Percentiles rank a stretch among this genome's conserved stretches.
Conservation (phyloP, 2,329 filamentous ascomycete species). For the Hawksworthiomyces lignivorus region DNA sequence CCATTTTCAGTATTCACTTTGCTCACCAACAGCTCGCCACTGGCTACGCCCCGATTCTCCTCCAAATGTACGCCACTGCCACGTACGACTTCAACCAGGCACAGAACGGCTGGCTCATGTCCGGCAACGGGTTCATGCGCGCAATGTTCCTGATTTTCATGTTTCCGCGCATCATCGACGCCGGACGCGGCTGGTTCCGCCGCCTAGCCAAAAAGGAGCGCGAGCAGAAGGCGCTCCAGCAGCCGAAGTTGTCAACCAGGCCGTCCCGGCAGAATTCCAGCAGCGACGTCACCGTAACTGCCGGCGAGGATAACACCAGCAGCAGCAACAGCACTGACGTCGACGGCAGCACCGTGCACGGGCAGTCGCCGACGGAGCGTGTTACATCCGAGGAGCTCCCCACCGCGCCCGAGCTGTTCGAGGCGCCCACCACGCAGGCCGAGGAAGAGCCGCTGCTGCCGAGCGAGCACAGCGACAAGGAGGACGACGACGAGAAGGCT, state of each 20-base stretch:
- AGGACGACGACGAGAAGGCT: constrained; percentile 29
- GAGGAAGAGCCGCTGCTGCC: constrained; percentile 37
- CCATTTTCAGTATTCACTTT: background rate
- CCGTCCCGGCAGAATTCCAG: background rate
- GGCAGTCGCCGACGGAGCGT: too few relatives aligned
- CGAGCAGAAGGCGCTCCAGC: background rate
- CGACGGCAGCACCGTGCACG: background rate
- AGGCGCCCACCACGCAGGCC: constrained; percentile 30
- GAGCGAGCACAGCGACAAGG: background rate
- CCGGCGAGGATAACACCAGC: background rate
- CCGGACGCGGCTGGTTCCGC: constrained; percentile 22
- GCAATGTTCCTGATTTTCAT: constrained; percentile 47
- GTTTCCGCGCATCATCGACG: constrained; percentile 43
- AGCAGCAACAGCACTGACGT: background rate
- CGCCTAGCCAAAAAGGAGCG: constrained; percentile 1
- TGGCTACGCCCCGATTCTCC: constrained; percentile 56
- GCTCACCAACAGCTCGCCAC: constrained; percentile 44
- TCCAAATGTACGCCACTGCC: constrained; percentile 52
- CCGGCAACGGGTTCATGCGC: constrained; percentile 45
- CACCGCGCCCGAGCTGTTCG: constrained; percentile 34
- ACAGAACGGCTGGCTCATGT: constrained; percentile 50
- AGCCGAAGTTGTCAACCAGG: too few relatives aligned
- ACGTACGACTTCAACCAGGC: constrained; percentile 47
- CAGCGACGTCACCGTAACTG: too few relatives aligned
- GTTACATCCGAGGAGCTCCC: constrained; percentile 18